Percentiles rank a stretch among this genome's conserved stretches.
phyloP scores from a whole-genome alignment of 2,329 filamentous ascomycete species.

The Lachnellula occidentalis region DNA sequence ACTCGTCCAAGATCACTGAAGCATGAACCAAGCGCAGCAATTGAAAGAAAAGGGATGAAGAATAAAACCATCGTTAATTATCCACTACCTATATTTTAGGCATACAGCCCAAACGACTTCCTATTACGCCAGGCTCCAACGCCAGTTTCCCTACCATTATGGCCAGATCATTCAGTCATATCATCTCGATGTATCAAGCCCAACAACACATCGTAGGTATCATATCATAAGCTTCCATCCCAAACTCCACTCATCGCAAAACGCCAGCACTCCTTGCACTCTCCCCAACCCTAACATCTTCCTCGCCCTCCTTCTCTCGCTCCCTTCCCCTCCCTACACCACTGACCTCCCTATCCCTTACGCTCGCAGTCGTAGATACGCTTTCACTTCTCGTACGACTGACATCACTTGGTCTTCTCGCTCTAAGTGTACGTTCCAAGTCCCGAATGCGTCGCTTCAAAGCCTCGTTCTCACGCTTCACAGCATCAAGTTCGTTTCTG shows the following conservation, averaged over 20 bases:
- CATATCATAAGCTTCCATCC: too few relatives aligned
- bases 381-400: conserved; percentile 47
- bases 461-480: conserved; percentile 59
- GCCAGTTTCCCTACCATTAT: too few relatives aligned
- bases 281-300: conserved; percentile 56
- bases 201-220: too few relatives aligned
- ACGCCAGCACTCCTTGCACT: conserved; percentile 49
- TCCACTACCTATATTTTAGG: too few relatives aligned
- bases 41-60: too few relatives aligned
- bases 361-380: conserved; percentile 47
- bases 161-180: too few relatives aligned
- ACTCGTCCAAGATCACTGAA: too few relatives aligned
- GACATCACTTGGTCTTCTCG: conserved; percentile 34
- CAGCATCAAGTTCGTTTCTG: conserved; percentile 53
- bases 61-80: too few relatives aligned
- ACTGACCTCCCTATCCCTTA: conserved; percentile 25
- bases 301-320: conserved; percentile 41
- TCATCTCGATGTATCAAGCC: too few relatives aligned
- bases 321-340: conserved; percentile 31
- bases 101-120: too few relatives aligned
- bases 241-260: conserved; percentile 5
- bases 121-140: too few relatives aligned
- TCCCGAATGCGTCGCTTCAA: conserved; percentile 58
- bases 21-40: too few relatives aligned
- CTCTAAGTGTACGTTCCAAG: conserved; percentile 48